A percentile compares a stretch with the other conserved stretches of the same genome.
phyloP scores from a whole-genome alignment of 176 grass and related monocot genomes.

The Aegilops sharonensis region DNA sequence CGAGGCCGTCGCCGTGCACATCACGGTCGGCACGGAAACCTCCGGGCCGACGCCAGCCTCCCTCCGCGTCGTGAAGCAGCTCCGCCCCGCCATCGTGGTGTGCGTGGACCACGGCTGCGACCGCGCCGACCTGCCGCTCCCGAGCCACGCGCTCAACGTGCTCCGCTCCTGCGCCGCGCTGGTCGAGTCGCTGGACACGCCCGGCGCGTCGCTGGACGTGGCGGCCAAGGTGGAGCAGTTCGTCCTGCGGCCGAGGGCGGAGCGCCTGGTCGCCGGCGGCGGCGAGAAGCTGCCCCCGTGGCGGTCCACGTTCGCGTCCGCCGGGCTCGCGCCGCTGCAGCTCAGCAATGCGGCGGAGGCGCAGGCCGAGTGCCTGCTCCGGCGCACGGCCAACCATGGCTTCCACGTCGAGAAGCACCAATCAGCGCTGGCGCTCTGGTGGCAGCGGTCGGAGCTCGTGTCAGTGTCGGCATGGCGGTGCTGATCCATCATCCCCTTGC shows the following conservation, averaged over 20 bases:
- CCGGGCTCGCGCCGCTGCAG: conserved; percentile 43
- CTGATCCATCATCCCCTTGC: conserved; percentile 15
- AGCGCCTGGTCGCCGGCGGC: conserved; percentile 18
- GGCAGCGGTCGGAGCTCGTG: conserved; percentile 51
- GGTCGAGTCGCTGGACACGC: conserved; percentile 50
- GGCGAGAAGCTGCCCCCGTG: conserved; percentile 40
- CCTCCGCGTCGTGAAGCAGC: conserved; percentile 53
- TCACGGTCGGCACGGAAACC: conserved; percentile 29
- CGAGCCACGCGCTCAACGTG: conserved; percentile 36
- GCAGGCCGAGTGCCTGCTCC: conserved; percentile 65
- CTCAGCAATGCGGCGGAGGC: conserved; percentile 51
- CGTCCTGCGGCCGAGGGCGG: conserved; percentile 49
- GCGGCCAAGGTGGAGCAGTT: conserved; percentile 48
- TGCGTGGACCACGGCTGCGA: conserved; percentile 56
- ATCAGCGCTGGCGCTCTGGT: conserved; percentile 38
- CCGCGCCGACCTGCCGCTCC: conserved; percentile 41
- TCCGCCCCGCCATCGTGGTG: conserved; percentile 45
- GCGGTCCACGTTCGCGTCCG: conserved; percentile 30
- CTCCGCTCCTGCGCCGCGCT: conserved; percentile 39
- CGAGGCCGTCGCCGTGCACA: conserved; percentile 44
- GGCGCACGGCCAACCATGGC: conserved; percentile 35
- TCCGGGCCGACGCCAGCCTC: background rate
- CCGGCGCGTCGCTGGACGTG: conserved; percentile 24
- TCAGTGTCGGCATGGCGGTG: conserved; percentile 59
- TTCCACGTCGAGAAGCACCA: conserved; percentile 51